phyloP scores from a whole-genome alignment of 345 rosid genomes.

The Cardamine chenopodiifolia region DNA sequence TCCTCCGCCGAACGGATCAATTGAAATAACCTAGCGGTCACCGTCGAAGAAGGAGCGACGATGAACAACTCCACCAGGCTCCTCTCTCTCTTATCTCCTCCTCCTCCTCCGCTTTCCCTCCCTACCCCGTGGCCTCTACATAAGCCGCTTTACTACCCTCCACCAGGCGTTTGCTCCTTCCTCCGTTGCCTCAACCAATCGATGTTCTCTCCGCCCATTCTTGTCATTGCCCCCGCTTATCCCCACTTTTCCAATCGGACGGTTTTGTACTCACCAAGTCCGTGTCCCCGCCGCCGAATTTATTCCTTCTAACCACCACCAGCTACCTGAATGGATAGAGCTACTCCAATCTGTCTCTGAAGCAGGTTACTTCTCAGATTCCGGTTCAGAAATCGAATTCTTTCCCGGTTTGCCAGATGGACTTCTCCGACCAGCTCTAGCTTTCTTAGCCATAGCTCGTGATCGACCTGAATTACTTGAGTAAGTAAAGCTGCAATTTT shows the following conservation, averaged over 20 bases:
- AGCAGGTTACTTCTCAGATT: constrained; percentile 48
- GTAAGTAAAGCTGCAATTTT: constrained; percentile 40
- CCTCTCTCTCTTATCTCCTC: constrained; percentile 60
- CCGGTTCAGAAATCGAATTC: constrained; percentile 37
- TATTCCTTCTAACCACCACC: constrained; percentile 25
- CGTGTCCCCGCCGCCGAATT: constrained; percentile 30
- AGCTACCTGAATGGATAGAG: constrained; percentile 52
- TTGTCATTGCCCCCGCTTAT: constrained; percentile 22
- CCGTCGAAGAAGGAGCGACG: constrained; percentile 28
- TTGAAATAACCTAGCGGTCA: constrained; percentile 22
- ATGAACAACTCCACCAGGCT: constrained; percentile 70
- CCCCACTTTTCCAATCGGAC: constrained; percentile 33
- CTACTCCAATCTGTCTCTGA: constrained; percentile 46
- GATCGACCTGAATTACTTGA: constrained; percentile 57
- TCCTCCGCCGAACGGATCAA: constrained; percentile 2
- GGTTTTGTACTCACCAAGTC: constrained; percentile 32
- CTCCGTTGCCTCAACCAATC: constrained; percentile 16
- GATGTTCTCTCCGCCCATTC: constrained; percentile 11
- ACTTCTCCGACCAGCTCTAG: constrained; percentile 52
- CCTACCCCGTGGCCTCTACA: constrained; percentile 38
- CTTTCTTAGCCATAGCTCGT: constrained; percentile 70
- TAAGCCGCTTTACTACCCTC: constrained; percentile 42
- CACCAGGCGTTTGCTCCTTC: constrained; percentile 18
- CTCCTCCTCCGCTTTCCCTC: constrained; percentile 47
- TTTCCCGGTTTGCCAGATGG: constrained; percentile 54